Conservation (phyloP, 2,329 filamentous ascomycete species). For the Clonostachys sp. region DNA sequence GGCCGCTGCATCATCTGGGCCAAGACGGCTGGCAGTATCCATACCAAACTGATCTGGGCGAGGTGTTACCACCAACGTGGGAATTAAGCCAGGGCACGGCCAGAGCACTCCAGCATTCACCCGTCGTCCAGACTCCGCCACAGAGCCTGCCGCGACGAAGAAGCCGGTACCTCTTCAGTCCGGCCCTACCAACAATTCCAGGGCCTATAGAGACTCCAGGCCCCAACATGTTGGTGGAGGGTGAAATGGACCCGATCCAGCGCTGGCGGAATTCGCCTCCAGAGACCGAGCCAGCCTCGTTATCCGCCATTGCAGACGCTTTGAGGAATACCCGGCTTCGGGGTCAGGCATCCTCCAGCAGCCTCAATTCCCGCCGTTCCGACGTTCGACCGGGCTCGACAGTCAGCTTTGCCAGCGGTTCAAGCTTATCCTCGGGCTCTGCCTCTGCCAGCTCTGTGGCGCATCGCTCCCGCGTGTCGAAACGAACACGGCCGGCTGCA, state of each 20-base stretch:
- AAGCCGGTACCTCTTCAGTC: too few species aligned
- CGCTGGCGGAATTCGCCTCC: conserved; percentile 3
- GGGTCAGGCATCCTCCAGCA: neutral
- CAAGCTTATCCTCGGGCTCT: conserved; percentile 19
- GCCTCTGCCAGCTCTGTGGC: conserved; percentile 9
- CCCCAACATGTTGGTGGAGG: too few species aligned
- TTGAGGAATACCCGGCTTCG: neutral
- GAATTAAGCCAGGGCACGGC: too few species aligned
- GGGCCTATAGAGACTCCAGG: too few species aligned
- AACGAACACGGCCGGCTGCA: neutral
- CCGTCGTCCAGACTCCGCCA: too few species aligned
- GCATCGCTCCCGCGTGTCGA: neutral
- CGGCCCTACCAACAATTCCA: too few species aligned
- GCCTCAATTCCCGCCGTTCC: neutral
- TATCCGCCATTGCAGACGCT: neutral
- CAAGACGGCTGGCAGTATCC: too few species aligned
- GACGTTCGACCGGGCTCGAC: neutral
- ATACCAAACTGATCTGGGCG: too few species aligned
- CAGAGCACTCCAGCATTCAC: too few species aligned
- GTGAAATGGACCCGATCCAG: conserved; percentile 1
- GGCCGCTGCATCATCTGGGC: too few species aligned
- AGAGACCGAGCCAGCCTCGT: conserved; percentile 1
- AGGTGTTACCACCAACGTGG: too few species aligned
- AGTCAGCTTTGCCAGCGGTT: conserved; percentile 8
- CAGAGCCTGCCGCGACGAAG: too few species aligned